Conservation (phyloP, 2,329 filamentous ascomycete genomes). For the Colletotrichum coccodes region DNA sequence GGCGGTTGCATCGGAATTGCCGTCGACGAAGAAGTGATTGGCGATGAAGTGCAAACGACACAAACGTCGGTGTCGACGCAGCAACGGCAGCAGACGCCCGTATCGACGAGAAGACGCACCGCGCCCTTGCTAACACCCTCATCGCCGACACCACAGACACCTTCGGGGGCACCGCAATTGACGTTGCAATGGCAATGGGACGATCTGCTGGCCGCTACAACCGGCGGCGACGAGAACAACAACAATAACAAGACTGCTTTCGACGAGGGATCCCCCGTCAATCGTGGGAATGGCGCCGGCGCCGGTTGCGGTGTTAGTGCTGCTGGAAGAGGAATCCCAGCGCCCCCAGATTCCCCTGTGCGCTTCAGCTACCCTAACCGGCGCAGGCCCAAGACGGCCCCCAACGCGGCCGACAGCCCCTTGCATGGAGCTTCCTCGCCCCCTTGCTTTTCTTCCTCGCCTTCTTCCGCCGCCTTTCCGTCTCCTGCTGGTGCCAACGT, state of each 20-base stretch:
- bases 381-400: slow-evolving; percentile 26
- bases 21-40: slow-evolving; percentile 13
- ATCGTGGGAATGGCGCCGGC: background rate
- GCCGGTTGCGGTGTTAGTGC: background rate
- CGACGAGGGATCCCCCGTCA: slow-evolving; percentile 5
- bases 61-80: background rate
- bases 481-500: background rate
- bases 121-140: slow-evolving; percentile 13
- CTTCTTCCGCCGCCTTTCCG: background rate
- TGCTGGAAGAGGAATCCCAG: background rate
- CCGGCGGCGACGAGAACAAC: background rate
- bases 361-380: slow-evolving; percentile 32
- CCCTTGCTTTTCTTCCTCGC: slow-evolving; percentile 6
- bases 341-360: slow-evolving; percentile 24
- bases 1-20: slow-evolving; percentile 26
- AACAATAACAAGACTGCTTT: background rate
- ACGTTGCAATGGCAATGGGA: slow-evolving; percentile 16
- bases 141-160: slow-evolving; percentile 11
- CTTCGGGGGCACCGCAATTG: slow-evolving; percentile 15
- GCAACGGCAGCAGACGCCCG: slow-evolving; percentile 1
- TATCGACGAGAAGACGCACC: slow-evolving; percentile 17
- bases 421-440: slow-evolving; percentile 22
- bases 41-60: background rate
- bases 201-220: slow-evolving; percentile 1
- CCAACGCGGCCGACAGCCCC: slow-evolving; percentile 23